These are phyloP conservation scores for Kluyveromyces wickerhamii DNA, from an alignment of 805 yeast species.

Conservation along the genomic window DNA sequence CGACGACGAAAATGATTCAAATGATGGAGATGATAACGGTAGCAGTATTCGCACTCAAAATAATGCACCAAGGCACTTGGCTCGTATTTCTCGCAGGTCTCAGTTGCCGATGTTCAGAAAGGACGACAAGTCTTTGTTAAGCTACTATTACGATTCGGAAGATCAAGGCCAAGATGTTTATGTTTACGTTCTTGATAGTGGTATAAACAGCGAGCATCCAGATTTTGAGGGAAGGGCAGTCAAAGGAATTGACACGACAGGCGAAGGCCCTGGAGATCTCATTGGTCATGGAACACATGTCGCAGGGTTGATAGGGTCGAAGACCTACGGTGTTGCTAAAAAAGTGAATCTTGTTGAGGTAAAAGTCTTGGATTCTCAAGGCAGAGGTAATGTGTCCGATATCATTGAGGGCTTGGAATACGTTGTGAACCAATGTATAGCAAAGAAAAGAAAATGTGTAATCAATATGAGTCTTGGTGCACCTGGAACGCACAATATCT, in stretches of 20 bases:
- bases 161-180: slow-evolving; percentile 51
- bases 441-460: slow-evolving; percentile 40
- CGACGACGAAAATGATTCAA: slow-evolving; percentile 9
- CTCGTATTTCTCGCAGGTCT: slow-evolving; percentile 47
- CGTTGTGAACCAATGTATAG: slow-evolving; percentile 50
- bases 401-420: slow-evolving; percentile 61
- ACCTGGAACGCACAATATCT: slow-evolving; percentile 43
- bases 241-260: slow-evolving; percentile 54
- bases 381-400: slow-evolving; percentile 63
- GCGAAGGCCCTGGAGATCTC: slow-evolving; percentile 55
- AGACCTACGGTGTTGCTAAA: slow-evolving; percentile 77
- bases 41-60: slow-evolving; percentile 23
- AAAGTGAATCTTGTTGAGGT: slow-evolving; percentile 56
- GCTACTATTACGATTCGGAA: slow-evolving; percentile 42
- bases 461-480: slow-evolving; percentile 83
- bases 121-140: slow-evolving; percentile 21
- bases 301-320: slow-evolving; percentile 80
- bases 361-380: slow-evolving; percentile 60
- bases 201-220: slow-evolving; percentile 54
- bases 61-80: slow-evolving; percentile 60
- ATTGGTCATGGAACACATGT: slow-evolving; percentile 93
- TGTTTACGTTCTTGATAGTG: slow-evolving; percentile 81
- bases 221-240: slow-evolving; percentile 56
- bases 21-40: slow-evolving; percentile 6
- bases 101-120: slow-evolving; percentile 26